phyloP scores from a whole-genome alignment of 352 stramenopile genomes.

The Pythium coloratum region DNA sequence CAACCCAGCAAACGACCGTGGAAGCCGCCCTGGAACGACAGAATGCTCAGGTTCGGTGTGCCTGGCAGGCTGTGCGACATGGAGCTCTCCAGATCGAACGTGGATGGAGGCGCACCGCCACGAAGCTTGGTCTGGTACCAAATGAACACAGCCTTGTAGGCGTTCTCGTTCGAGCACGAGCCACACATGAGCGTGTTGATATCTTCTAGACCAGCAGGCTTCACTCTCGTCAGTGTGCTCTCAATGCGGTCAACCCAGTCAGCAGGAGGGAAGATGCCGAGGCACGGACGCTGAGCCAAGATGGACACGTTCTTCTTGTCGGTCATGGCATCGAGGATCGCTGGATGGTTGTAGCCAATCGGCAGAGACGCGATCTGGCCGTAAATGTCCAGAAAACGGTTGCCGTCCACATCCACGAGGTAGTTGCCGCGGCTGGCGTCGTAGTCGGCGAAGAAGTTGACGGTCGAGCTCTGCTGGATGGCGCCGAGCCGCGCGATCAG shows the following conservation, averaged over 20 bases:
- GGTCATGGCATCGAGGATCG: constrained; percentile 61
- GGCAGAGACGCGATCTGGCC: constrained; percentile 83
- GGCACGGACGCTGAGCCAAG: constrained; percentile 70
- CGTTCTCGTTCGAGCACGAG: constrained; percentile 87
- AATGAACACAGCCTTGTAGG: constrained; percentile 88
- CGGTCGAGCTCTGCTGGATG: constrained; percentile 64
- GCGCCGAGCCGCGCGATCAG: constrained; percentile 48
- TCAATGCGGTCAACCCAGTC: constrained; percentile 78
- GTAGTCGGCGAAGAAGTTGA: constrained; percentile 86
- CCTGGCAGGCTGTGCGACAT: constrained; percentile 73
- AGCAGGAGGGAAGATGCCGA: constrained; percentile 71
- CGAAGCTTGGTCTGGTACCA: constrained; percentile 81
- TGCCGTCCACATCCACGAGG: constrained; percentile 83
- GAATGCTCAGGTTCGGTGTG: constrained; percentile 71
- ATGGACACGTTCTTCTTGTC: constrained; percentile 63
- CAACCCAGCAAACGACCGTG: constrained; percentile 78
- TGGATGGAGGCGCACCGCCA: constrained; percentile 54
- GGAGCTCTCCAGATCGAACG: constrained; percentile 61
- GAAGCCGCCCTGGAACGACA: constrained; percentile 85
- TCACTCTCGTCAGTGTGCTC: constrained; percentile 58
- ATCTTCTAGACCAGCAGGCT: constrained; percentile 53
- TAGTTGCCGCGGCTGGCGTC: constrained; percentile 77
- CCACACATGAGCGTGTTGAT: constrained; percentile 88
- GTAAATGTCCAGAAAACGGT: constrained; percentile 83
- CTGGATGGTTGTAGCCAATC: constrained; percentile 86